Evolutionary conservation across 148 eudicot genomes (phyloP).

Genomic region (Persicaria maculosa): DNA sequence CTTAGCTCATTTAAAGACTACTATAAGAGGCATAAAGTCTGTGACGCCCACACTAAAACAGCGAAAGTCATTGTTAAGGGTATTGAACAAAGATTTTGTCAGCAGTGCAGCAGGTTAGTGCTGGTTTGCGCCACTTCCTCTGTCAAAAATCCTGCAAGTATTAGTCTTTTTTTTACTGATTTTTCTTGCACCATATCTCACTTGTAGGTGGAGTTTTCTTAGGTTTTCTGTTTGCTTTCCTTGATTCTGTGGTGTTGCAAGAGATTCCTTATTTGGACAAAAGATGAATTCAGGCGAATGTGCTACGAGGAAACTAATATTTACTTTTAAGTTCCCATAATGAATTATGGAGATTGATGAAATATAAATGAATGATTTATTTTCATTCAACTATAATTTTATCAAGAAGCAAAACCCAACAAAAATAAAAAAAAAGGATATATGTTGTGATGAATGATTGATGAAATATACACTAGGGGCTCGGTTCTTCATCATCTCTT

Average conservation of each 20-base stretch:
- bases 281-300: no score
- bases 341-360: no score
- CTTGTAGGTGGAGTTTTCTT: background rate
- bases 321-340: no score
- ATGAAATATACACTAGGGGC: no score
- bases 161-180: background rate
- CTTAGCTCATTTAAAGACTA: constrained; percentile 67
- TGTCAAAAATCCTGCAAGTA: background rate
- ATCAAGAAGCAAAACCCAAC: no score
- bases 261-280: background rate
- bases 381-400: no score
- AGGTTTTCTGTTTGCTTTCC: background rate
- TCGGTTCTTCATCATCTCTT: no score
- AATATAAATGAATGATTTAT: no score
- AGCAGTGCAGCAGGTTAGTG: constrained; percentile 96
- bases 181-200: background rate
- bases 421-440: no score
- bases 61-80: constrained; percentile 77
- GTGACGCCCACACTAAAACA: constrained; percentile 81
- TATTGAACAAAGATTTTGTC: constrained; percentile 85
- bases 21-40: constrained; percentile 83
- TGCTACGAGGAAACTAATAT: no score
- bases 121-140: constrained; percentile 9
- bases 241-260: background rate
- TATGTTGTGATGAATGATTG: no score